Evolutionary conservation across 805 yeast species (phyloP).

Genomic region (Yamadazyma insecticola): DNA sequence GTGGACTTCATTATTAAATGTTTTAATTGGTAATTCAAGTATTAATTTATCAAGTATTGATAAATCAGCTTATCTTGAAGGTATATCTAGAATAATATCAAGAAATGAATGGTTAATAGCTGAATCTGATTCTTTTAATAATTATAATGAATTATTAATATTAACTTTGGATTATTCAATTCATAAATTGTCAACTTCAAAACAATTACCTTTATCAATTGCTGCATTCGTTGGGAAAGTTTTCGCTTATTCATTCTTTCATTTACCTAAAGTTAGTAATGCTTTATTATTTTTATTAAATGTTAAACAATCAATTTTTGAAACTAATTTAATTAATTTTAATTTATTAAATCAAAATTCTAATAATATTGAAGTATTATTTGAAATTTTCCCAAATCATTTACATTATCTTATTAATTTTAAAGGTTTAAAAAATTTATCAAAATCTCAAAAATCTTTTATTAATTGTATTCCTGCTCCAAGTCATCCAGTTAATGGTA

Average conservation of each 20-base stretch:
- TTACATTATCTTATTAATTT: slow-evolving; percentile 27
- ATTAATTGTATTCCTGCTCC: slow-evolving; percentile 38
- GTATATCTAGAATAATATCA: slow-evolving; percentile 46
- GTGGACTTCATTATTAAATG: slow-evolving; percentile 47
- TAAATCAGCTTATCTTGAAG: slow-evolving; percentile 50
- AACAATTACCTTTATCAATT: slow-evolving; percentile 49
- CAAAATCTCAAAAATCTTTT: slow-evolving; percentile 17
- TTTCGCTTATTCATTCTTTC: slow-evolving; percentile 58
- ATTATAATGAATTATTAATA: slow-evolving; percentile 34
- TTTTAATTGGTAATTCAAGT: slow-evolving; percentile 15
- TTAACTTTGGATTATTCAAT: slow-evolving; percentile 53
- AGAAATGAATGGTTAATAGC: slow-evolving; percentile 41
- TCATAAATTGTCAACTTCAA: slow-evolving; percentile 40
- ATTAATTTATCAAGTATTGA: slow-evolving; percentile 40
- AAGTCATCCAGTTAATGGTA: slow-evolving; percentile 41
- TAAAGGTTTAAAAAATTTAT: slow-evolving; percentile 27
- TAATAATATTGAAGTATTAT: neutral
- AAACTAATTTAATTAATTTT: slow-evolving; percentile 10
- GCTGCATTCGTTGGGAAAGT: slow-evolving; percentile 69
- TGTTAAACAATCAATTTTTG: slow-evolving; percentile 46
- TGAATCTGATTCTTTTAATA: slow-evolving; percentile 13
- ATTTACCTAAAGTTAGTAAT: slow-evolving; percentile 50
- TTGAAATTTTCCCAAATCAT: slow-evolving; percentile 22
- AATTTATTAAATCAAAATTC: neutral
- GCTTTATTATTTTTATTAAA: slow-evolving; percentile 55